These are phyloP conservation scores for Daldinia sp. DNA, from an alignment of 2,329 filamentous ascomycete species.

Conservation along the genomic window DNA sequence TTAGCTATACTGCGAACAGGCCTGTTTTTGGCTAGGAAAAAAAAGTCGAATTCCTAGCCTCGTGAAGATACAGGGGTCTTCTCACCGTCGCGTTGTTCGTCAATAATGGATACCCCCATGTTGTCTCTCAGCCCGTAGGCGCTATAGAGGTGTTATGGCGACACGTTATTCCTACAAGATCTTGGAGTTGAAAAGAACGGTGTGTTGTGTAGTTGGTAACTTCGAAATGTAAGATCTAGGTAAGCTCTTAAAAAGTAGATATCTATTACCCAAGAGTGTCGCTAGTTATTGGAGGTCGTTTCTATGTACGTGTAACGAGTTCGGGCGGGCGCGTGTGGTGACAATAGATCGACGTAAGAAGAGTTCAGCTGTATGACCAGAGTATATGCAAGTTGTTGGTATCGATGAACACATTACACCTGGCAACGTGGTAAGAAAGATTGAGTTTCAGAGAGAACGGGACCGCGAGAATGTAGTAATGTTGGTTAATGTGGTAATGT, in stretches of 20 bases:
- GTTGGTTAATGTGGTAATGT: conserved; percentile 20
- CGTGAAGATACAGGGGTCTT: conserved; percentile 24
- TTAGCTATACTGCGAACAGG: conserved; percentile 30
- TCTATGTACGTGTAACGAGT: conserved; percentile 10
- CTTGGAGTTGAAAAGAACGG: conserved; percentile 11
- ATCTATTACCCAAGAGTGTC: conserved; percentile 5
- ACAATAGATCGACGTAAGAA: not conserved
- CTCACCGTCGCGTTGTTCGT: conserved; percentile 83
- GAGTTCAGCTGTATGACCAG: conserved; percentile 6
- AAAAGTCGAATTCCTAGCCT: conserved; percentile 14
- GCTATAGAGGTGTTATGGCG: conserved; percentile 25
- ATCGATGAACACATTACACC: conserved; percentile 31
- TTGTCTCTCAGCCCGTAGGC: conserved; percentile 56
- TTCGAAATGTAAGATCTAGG: conserved; percentile 1
- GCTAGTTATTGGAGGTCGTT: conserved; percentile 13
- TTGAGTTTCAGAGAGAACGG: conserved; percentile 36
- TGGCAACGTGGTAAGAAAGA: conserved; percentile 29
- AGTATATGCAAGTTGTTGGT: conserved; percentile 14
- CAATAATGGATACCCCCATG: conserved; percentile 88
- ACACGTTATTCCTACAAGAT: conserved; percentile 17
- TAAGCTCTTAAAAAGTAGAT: conserved; percentile 6
- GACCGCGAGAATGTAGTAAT: conserved; percentile 29
- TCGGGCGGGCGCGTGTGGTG: conserved; percentile 2
- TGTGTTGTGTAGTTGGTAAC: conserved; percentile 10
- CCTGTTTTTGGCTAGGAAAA: not conserved